These are phyloP conservation scores for Hypoxylon rickii DNA, from an alignment of 495 filamentous ascomycete species.

Conservation along the genomic window DNA sequence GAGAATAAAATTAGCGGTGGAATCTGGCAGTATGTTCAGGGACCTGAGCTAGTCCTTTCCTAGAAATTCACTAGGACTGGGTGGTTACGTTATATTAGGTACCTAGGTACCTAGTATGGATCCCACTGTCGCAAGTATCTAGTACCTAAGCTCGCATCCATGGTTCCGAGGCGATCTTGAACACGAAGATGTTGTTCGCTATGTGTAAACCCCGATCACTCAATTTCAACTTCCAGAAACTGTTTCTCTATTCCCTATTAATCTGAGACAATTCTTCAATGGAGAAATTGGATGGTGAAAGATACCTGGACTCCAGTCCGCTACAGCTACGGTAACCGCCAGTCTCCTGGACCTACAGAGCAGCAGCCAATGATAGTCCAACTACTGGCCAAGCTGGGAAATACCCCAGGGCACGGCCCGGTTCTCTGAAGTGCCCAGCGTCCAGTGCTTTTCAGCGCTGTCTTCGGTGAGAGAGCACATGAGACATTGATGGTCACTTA, in stretches of 20 bases:
- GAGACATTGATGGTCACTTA: neutral
- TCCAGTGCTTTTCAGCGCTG: too few relatives aligned
- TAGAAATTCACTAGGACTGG: neutral
- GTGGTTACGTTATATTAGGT: neutral
- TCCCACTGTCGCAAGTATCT: neutral
- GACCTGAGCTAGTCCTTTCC: too few relatives aligned
- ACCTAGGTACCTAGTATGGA: neutral
- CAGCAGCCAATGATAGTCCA: neutral
- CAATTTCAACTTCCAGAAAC: too few relatives aligned
- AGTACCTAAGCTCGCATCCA: neutral
- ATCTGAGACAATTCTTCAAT: too few relatives aligned
- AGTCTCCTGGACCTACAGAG: too few relatives aligned
- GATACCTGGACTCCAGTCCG: too few relatives aligned
- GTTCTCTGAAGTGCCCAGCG: too few relatives aligned
- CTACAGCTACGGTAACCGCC: too few relatives aligned
- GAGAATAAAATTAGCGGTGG: slow-evolving; percentile 42
- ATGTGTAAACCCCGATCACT: too few relatives aligned
- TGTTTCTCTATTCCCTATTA: too few relatives aligned
- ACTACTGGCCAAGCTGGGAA: neutral
- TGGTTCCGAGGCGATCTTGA: neutral
- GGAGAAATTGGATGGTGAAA: too few relatives aligned
- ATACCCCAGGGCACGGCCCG: neutral
- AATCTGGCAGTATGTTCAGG: slow-evolving; percentile 23
- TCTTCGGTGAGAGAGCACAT: neutral
- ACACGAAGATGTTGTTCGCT: too few relatives aligned